Conservation (phyloP, 179 eudicot genomes). For the Spinacia oleracea region DNA sequence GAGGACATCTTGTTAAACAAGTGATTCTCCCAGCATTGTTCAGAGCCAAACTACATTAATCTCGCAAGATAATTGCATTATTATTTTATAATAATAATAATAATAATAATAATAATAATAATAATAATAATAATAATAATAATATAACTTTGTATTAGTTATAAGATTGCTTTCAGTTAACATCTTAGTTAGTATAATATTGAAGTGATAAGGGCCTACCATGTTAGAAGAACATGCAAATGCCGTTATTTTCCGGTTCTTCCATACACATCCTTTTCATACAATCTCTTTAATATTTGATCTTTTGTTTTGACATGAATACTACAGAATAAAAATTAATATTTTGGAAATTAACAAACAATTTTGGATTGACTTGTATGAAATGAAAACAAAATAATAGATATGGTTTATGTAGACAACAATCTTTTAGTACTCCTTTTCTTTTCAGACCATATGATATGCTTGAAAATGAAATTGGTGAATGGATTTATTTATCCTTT, state of each 20-base stretch:
- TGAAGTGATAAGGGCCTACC: constrained; percentile 27
- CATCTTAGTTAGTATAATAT: constrained; percentile 2
- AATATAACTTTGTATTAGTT: no score
- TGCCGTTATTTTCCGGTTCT: background rate
- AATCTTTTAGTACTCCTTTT: background rate
- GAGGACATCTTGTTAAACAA: no score
- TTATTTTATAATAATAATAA: no score
- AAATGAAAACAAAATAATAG: background rate
- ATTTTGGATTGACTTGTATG: background rate
- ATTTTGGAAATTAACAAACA: background rate
- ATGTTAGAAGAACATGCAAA: constrained; percentile 26
- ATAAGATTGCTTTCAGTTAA: constrained; percentile 1
- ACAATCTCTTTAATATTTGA: background rate
- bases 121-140: no score
- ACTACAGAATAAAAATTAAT: background rate
- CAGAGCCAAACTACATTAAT: no score
- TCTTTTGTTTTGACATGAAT: background rate
- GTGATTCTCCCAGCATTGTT: no score
- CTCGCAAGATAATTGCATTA: no score
- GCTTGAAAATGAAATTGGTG: background rate
- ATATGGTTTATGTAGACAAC: background rate
- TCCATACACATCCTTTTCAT: constrained; percentile 7
- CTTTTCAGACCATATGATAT: background rate
- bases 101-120: no score
- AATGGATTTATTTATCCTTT: background rate